A percentile compares a stretch with the other conserved stretches of the same genome.
Evolutionary conservation across 805 yeast genomes (phyloP).

Genomic region (Debaryomyces castellii): DNA sequence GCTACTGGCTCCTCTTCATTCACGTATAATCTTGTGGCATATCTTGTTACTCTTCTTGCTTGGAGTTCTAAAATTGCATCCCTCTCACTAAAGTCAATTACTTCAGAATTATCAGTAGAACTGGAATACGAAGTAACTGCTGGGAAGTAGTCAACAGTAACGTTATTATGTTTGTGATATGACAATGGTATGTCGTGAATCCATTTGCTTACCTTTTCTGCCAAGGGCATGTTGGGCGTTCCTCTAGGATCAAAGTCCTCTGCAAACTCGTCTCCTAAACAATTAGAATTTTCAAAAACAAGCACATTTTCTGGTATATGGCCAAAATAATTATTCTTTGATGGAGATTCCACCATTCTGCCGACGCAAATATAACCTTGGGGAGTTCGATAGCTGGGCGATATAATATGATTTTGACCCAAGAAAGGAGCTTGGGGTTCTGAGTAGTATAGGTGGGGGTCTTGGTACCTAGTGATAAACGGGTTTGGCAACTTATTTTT

Average conservation of each 20-base stretch:
- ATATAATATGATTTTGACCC: slow-evolving; percentile 9
- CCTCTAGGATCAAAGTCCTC: slow-evolving; percentile 57
- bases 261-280: slow-evolving; percentile 22
- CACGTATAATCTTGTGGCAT: slow-evolving; percentile 39
- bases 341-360: slow-evolving; percentile 9
- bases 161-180: slow-evolving; percentile 26
- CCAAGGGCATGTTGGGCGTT: slow-evolving; percentile 61
- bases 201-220: slow-evolving; percentile 69
- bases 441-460: not conserved
- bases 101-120: slow-evolving; percentile 12
- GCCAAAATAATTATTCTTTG: slow-evolving; percentile 1
- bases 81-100: slow-evolving; percentile 12
- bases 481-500: slow-evolving; percentile 2
- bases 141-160: slow-evolving; percentile 47
- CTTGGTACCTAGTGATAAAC: not conserved
- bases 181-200: slow-evolving; percentile 61
- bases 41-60: slow-evolving; percentile 50
- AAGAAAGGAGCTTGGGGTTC: not conserved
- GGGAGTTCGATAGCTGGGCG: slow-evolving; percentile 11
- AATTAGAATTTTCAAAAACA: not conserved
- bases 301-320: slow-evolving; percentile 4
- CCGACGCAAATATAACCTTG: slow-evolving; percentile 15
- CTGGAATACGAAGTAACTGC: slow-evolving; percentile 38
- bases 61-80: slow-evolving; percentile 52
- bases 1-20: slow-evolving; percentile 24